phyloP scores from a whole-genome alignment of 2,329 filamentous ascomycete species.

The Xylaria sp. region DNA sequence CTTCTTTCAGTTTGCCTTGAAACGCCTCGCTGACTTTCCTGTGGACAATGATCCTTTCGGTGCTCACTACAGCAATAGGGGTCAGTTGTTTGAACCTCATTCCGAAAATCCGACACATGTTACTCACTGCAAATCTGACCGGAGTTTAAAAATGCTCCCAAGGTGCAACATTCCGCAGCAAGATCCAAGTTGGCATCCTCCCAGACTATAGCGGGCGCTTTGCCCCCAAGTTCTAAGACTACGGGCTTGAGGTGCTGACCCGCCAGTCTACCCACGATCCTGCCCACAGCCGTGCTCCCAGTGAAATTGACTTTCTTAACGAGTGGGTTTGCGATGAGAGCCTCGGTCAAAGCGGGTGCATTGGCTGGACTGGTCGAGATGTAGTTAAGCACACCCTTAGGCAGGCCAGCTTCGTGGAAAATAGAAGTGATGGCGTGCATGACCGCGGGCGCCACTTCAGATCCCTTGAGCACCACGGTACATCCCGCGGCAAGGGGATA shows the following conservation, averaged over 20 bases:
- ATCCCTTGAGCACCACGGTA: conserved; percentile 72
- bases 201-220: conserved; percentile 73
- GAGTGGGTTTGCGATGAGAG: conserved; percentile 68
- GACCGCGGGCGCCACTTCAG: conserved; percentile 67
- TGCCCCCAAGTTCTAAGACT: conserved; percentile 76
- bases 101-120: background rate
- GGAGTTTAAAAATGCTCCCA: conserved; percentile 70
- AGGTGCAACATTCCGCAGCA: conserved; percentile 67
- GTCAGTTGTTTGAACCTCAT: background rate
- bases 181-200: conserved; percentile 73
- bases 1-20: conserved; percentile 50
- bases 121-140: conserved; percentile 70
- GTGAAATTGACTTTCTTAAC: conserved; percentile 79
- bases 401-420: conserved; percentile 72
- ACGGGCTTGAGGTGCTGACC: conserved; percentile 75
- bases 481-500: conserved; percentile 73
- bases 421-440: conserved; percentile 68
- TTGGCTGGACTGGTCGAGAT: conserved; percentile 68
- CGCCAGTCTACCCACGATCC: conserved; percentile 69
- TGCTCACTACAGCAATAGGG: conserved; percentile 58
- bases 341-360: conserved; percentile 68
- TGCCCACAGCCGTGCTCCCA: conserved; percentile 72
- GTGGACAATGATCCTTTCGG: conserved; percentile 74
- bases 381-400: conserved; percentile 72
- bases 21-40: conserved; percentile 65